A percentile compares a stretch with the other conserved stretches of the same genome.
Evolutionary conservation across 768 basidiomycete genomes (phyloP).

Genomic region (Russula virescens): DNA sequence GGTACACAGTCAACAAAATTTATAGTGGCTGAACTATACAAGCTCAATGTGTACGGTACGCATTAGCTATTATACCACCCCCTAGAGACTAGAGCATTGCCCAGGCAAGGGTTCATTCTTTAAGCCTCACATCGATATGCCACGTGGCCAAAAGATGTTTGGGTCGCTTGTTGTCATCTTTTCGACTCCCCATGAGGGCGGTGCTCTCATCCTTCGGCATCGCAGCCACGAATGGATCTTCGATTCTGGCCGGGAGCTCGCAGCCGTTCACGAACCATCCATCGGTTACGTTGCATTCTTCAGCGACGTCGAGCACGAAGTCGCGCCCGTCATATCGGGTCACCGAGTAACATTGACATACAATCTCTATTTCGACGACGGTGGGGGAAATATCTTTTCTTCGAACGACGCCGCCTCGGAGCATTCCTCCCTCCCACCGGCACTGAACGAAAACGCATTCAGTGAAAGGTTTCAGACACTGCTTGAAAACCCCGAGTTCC

Average conservation of each 20-base stretch:
- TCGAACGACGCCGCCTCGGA: too few species aligned
- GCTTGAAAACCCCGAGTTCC: conserved; percentile 24
- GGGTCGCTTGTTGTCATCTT: conserved; percentile 49
- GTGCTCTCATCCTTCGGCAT: conserved; percentile 36
- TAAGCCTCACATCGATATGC: conserved; percentile 47
- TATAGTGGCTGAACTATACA: conserved; percentile 37
- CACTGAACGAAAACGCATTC: background rate
- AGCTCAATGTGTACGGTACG: conserved; percentile 43
- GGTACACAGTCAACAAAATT: conserved; percentile 22
- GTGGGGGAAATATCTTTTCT: background rate
- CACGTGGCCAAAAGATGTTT: conserved; percentile 40
- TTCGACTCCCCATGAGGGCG: conserved; percentile 43
- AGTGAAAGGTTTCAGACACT: background rate
- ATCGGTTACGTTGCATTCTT: conserved; percentile 40
- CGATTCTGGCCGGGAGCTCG: conserved; percentile 30
- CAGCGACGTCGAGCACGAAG: conserved; percentile 43
- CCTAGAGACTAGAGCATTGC: too few species aligned
- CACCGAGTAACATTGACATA: conserved; percentile 42
- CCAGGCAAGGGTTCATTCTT: conserved; percentile 42
- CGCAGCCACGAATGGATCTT: conserved; percentile 33
- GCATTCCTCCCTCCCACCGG: too few species aligned
- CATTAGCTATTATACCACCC: background rate
- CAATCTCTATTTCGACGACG: conserved; percentile 33
- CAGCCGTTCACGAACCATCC: conserved; percentile 25
- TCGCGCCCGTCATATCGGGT: conserved; percentile 38